Evolutionary conservation across 352 stramenopile genomes (phyloP).

Genomic region (Aphanomyces cochlioides): DNA sequence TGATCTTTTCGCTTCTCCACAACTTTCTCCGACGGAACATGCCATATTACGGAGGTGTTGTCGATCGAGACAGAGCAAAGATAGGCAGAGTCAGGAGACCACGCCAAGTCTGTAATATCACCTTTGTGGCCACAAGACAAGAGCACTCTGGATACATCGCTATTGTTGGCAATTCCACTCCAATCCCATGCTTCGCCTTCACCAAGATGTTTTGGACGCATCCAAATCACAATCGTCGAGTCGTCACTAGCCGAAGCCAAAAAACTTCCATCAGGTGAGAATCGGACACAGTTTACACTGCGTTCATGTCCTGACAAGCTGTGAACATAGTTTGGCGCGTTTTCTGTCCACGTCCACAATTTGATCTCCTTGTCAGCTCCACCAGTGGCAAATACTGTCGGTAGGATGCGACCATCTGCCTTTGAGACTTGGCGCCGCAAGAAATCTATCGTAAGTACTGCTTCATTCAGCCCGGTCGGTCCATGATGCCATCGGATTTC

Average conservation of each 20-base stretch:
- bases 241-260: constrained; percentile 87
- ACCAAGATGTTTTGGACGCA: constrained; percentile 60
- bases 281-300: constrained; percentile 89
- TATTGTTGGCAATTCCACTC: constrained; percentile 73
- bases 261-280: constrained; percentile 80
- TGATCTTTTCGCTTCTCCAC: constrained; percentile 89
- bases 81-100: constrained; percentile 88
- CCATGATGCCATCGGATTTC: constrained; percentile 86
- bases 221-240: constrained; percentile 85
- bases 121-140: constrained; percentile 80
- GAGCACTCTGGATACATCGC: constrained; percentile 70
- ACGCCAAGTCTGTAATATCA: constrained; percentile 90
- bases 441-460: constrained; percentile 80
- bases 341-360: constrained; percentile 43
- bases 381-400: constrained; percentile 62
- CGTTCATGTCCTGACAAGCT: constrained; percentile 84
- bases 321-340: constrained; percentile 67
- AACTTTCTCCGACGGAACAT: constrained; percentile 70
- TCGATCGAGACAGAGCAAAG: constrained; percentile 91
- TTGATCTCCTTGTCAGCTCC: constrained; percentile 88
- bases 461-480: constrained; percentile 83
- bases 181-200: constrained; percentile 57
- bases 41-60: constrained; percentile 88
- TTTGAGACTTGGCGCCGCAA: constrained; percentile 34
- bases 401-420: background rate